Base-by-base conservation (phyloP, 768 basidiomycete genomes). In the Phanerochaete carnosa region DNA sequence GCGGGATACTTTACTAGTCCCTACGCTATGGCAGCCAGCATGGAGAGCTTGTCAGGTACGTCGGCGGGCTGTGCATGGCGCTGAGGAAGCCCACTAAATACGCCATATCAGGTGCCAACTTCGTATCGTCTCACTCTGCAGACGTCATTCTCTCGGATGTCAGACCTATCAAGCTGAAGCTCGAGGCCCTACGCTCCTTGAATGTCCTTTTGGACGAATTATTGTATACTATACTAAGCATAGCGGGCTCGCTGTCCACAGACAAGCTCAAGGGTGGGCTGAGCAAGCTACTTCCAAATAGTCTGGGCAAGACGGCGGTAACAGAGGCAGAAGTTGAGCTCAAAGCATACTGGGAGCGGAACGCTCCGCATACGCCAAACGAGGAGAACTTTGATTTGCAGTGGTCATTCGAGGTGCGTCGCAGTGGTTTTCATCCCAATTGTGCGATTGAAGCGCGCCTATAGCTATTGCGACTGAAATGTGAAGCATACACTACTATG, bases 241-340 rank as follows among this genome's bases (percentile, higher is more conserved):
- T 80, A 23, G 79, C 92, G 6, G 79, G 84, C 64, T 89, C 91
- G 32, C 77, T 95, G 47, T 76, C 83, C 26, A 90, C 92, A 7
- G 84, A 92, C 60, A 85, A 83, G 62, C 79, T 95, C 59, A 87
- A 90, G 65, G 79, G 83, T 1, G 87, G 87, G 59, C 74, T 94
- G 39, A 80, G 90, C 60, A 86, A 81, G 68, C 77, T 90, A 43
- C 76, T 94, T 29, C 89, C 92, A 8, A 92, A 89, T 5, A 80
- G 85, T 54, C 80, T 97, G 47, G 95, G 94, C 51, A 94, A 97
- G 75, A 92, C 95, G 70, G 94, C 94, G 2, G 78, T 96, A 19
- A 77, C 95, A 52, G 95, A 98, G 75, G 95, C 95, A 0, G 95
- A 98, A 70, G 80, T 98, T 45, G 95, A 97, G 72, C 73, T 97